A percentile compares a stretch with the other conserved stretches of the same genome.
phyloP scores from a whole-genome alignment of 2,329 filamentous ascomycete genomes.

The Cladophialophora exuberans region DNA sequence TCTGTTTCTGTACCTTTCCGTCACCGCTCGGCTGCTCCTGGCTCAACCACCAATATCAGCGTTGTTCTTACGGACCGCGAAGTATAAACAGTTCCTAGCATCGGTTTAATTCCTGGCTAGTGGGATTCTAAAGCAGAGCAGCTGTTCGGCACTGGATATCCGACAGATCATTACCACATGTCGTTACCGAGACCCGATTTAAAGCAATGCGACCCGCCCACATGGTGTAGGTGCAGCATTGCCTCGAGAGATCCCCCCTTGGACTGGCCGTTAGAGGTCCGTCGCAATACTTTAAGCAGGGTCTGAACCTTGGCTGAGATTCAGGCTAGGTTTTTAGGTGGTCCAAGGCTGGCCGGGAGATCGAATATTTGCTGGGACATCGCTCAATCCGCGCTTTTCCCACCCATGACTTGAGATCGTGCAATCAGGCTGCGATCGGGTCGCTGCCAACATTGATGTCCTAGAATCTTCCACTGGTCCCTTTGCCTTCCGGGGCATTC shows the following conservation, averaged over 20 bases:
- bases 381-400: not conserved
- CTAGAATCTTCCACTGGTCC: too few species aligned
- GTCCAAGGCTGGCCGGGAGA: conserved; percentile 9
- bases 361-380: conserved; percentile 21
- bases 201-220: conserved; percentile 4
- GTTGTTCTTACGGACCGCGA: not conserved
- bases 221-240: not conserved
- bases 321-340: conserved; percentile 3
- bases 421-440: conserved; percentile 19
- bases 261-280: not conserved
- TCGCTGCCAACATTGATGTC: too few species aligned
- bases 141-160: conserved; percentile 11
- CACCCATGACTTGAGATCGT: conserved; percentile 14
- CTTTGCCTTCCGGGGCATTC: not conserved
- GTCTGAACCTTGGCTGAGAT: conserved; percentile 9
- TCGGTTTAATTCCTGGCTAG: not conserved
- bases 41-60: too few species aligned
- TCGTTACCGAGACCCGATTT: conserved; percentile 5
- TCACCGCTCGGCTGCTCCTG: too few species aligned
- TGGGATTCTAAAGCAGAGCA: not conserved
- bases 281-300: not conserved
- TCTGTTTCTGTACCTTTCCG: too few species aligned
- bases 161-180: conserved; percentile 12
- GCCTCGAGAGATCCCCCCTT: not conserved
- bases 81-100: not conserved